Base-by-base conservation (phyloP, 1,284 basidiomycete species). In the Rhodotorula mucilaginosa region DNA sequence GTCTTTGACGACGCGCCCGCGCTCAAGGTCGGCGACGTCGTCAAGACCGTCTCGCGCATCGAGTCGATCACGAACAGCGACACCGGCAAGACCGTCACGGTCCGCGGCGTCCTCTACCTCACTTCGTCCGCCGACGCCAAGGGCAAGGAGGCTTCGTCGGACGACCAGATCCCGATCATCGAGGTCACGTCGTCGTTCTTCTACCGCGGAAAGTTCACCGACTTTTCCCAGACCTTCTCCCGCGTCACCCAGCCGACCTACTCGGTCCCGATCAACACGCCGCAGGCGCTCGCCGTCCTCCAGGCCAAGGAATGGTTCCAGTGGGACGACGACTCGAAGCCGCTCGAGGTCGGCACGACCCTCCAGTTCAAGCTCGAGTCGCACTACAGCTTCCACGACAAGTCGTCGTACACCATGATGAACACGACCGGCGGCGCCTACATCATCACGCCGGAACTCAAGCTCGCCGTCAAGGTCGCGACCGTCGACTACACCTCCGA, bases 221-320 rank as follows among this genome's bases (percentile, higher is more conserved):
- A 99, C 84, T 98, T 88, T 81, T 87, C 90, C 81, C 94, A 96
- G 83, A 98, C 96, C 1, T 99, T 99, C 82, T 94, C 98, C 82
- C 90, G 89, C 34, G 85, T 89, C 64, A 89, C 95, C 75, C 93
- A 96, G 81, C 88, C 90, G 4, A 92, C 94, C 77, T 97, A 96
- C 81, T 82, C 88, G 59, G 89, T 99, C 60, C 84, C 88, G 59
- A 80, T 97, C 75, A 84, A 86, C 66, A 88, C 86, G 47, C 90
- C 93, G 75, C 90, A 92, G 2, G 88, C 87, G 58, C 89, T 97
- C 74, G 93, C 93, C 64, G 92, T 99, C 26, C 84, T 99, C 21
- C 88, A 91, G 80, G 93, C 92, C 70, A 99, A 99, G 85, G 91
- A 96, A 81, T 99, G 97, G 96, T 96, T 99, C 82, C 88, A 90